phyloP scores from a whole-genome alignment of 495 filamentous ascomycete genomes.

The Margaritispora aquatica region DNA sequence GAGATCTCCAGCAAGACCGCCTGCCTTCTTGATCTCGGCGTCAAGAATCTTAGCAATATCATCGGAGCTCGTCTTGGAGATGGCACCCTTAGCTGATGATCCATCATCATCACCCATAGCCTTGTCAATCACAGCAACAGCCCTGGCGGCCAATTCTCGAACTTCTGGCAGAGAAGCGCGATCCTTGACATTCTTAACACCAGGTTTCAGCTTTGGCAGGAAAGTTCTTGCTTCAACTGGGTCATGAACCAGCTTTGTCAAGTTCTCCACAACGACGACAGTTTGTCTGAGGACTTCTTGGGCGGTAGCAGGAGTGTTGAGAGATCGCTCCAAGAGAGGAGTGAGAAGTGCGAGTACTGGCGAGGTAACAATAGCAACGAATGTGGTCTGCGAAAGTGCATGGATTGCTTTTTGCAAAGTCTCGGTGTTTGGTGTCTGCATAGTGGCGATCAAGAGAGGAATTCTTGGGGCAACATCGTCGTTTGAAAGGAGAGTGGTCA shows the following conservation, averaged over 20 bases:
- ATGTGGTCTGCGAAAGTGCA: conserved; percentile 95
- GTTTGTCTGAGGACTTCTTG: conserved; percentile 96
- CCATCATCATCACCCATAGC: conserved; percentile 75
- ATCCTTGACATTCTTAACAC: conserved; percentile 81
- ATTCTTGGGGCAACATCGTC: conserved; percentile 94
- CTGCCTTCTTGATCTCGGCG: conserved; percentile 62
- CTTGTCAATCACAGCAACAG: conserved; percentile 82
- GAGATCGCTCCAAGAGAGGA: conserved; percentile 84
- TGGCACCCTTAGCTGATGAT: conserved; percentile 46
- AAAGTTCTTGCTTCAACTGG: conserved; percentile 94
- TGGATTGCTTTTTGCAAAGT: conserved; percentile 92
- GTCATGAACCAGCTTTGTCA: conserved; percentile 98
- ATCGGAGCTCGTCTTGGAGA: conserved; percentile 63
- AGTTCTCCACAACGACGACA: conserved; percentile 95
- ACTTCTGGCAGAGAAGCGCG: conserved; percentile 92
- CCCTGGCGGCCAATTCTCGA: conserved; percentile 78
- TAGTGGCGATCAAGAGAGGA: conserved; percentile 86
- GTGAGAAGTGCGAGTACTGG: conserved; percentile 96
- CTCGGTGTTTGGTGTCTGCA: conserved; percentile 89
- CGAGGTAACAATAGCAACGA: conserved; percentile 95
- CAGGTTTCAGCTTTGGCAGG: conserved; percentile 90
- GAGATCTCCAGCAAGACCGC: conserved; percentile 54
- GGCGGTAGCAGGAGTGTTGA: conserved; percentile 82
- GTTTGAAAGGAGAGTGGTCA: conserved; percentile 90
- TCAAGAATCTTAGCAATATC: conserved; percentile 74